A percentile compares a stretch with the other conserved stretches of the same genome.
phyloP scores from a whole-genome alignment of 768 basidiomycete genomes.

The Serendipita sp. region DNA sequence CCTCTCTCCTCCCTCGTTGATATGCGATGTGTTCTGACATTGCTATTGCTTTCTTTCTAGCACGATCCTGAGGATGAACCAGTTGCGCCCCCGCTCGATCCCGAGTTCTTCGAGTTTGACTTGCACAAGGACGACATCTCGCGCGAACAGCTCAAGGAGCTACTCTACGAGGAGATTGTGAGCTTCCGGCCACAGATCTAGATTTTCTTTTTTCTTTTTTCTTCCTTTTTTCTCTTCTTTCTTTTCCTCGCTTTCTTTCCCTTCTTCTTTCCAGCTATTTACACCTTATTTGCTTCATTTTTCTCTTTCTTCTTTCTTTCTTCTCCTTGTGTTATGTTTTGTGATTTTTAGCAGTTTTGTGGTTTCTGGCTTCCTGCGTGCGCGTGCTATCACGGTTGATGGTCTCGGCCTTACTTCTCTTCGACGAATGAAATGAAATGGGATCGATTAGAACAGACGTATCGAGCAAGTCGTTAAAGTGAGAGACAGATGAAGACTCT shows the following conservation, averaged over 20 bases:
- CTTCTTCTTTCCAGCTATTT: background rate
- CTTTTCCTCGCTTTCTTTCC: too few species aligned
- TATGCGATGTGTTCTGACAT: constrained; percentile 10
- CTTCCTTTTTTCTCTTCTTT: background rate
- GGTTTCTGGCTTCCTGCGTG: background rate
- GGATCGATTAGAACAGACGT: too few species aligned
- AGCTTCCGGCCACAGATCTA: constrained; percentile 49
- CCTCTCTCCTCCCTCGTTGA: background rate
- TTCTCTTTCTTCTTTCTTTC: too few species aligned
- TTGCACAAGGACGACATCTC: constrained; percentile 92
- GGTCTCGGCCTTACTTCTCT: too few species aligned
- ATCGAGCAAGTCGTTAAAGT: too few species aligned
- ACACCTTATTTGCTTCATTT: background rate
- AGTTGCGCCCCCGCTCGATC: constrained; percentile 83
- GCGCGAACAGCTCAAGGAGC: constrained; percentile 86
- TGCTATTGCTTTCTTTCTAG: constrained; percentile 28
- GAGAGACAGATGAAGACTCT: too few species aligned
- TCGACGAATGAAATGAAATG: too few species aligned
- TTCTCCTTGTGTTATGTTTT: too few species aligned
- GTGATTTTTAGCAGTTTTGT: too few species aligned
- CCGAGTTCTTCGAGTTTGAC: constrained; percentile 97
- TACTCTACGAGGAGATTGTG: constrained; percentile 91
- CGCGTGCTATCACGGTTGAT: too few species aligned
- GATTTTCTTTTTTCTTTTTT: too few species aligned
- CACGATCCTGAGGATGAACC: constrained; percentile 98